These are phyloP conservation scores for Ambispora gerdemannii DNA, from an alignment of 192 early-diverging fungal species.

Conservation along the genomic window DNA sequence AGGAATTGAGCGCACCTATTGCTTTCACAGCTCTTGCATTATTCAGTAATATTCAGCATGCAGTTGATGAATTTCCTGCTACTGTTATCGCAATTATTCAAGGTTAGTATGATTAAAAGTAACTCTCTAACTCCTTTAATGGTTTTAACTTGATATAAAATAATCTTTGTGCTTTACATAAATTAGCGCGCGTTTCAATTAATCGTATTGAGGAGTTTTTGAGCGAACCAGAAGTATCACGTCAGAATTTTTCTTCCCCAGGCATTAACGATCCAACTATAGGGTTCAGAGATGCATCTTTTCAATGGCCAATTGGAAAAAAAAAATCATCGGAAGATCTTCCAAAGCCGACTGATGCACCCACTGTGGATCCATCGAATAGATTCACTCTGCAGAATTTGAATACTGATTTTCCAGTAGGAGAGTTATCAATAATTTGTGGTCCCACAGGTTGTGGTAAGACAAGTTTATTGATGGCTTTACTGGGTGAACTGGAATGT, in stretches of 20 bases:
- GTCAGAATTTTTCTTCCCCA: slow-evolving; percentile 35
- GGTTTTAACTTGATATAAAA: neutral
- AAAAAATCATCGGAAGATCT: slow-evolving; percentile 31
- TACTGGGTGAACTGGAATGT: slow-evolving; percentile 78
- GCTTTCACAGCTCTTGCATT: slow-evolving; percentile 69
- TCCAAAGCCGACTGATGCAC: slow-evolving; percentile 22
- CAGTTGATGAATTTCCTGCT: slow-evolving; percentile 62
- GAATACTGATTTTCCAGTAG: slow-evolving; percentile 62
- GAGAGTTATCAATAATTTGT: slow-evolving; percentile 72
- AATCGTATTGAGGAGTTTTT: slow-evolving; percentile 73
- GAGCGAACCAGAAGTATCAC: slow-evolving; percentile 63
- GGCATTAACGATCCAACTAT: slow-evolving; percentile 44
- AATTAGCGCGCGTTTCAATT: slow-evolving; percentile 56
- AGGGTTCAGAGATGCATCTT: slow-evolving; percentile 69
- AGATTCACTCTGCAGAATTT: slow-evolving; percentile 62
- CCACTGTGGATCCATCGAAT: slow-evolving; percentile 24
- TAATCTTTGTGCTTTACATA: neutral
- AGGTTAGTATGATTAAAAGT: slow-evolving; percentile 32
- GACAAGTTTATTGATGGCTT: slow-evolving; percentile 71
- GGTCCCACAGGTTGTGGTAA: slow-evolving; percentile 94
- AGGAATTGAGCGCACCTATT: slow-evolving; percentile 19
- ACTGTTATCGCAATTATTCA: slow-evolving; percentile 57
- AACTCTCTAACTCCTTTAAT: neutral
- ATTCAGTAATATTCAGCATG: slow-evolving; percentile 66
- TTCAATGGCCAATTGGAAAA: slow-evolving; percentile 56